Evolutionary conservation across 208 protist genomes (phyloP).

Genomic region (Crithidia fasciculata): DNA sequence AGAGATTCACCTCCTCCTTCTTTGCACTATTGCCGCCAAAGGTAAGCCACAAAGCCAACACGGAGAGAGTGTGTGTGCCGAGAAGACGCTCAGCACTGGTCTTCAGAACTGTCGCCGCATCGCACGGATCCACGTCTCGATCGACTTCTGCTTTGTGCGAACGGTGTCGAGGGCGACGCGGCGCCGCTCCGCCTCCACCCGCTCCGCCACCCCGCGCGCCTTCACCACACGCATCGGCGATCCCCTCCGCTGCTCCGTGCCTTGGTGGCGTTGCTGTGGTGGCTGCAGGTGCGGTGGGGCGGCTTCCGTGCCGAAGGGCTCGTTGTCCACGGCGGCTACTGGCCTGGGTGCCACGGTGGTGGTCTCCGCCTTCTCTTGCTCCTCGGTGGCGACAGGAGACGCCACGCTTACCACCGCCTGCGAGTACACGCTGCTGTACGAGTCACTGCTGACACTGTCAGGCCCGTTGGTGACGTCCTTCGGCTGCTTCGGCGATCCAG

Average conservation of each 20-base stretch:
- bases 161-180: slow-evolving; percentile 26
- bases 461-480: not conserved
- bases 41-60: too few species aligned
- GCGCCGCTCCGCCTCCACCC: slow-evolving; percentile 15
- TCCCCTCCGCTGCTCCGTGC: not conserved
- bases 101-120: not conserved
- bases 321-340: too few species aligned
- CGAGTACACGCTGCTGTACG: slow-evolving; percentile 2
- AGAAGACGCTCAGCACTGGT: too few species aligned
- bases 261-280: too few species aligned
- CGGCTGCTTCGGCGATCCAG: not conserved
- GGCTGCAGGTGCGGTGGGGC: too few species aligned
- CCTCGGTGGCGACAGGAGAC: slow-evolving; percentile 8
- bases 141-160: slow-evolving; percentile 30
- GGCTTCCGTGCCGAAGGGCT: too few species aligned
- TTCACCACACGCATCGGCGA: not conserved
- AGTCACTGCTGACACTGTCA: not conserved
- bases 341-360: too few species aligned
- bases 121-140: slow-evolving; percentile 31
- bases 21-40: too few species aligned
- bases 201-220: slow-evolving; percentile 5
- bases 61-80: too few species aligned
- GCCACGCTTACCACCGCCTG: slow-evolving; percentile 18
- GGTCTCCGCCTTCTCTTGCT: not conserved
- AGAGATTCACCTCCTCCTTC: not conserved